A percentile compares a stretch with the other conserved stretches of the same genome.
phyloP scores from a whole-genome alignment of 2,329 filamentous ascomycete species.

The Grosmannia huntii region DNA sequence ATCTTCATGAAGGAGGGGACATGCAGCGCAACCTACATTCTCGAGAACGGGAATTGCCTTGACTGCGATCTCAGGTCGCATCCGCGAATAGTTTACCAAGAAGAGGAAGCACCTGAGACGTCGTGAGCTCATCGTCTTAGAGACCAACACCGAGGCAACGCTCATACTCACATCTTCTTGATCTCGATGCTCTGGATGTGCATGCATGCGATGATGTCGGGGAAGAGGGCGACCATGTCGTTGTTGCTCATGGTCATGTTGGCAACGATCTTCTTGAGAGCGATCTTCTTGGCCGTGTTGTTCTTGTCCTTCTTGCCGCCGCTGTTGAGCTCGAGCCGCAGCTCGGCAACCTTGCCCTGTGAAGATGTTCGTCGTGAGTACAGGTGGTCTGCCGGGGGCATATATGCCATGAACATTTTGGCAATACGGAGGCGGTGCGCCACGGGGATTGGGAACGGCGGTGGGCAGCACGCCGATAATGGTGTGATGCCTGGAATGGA shows the following conservation, averaged over 20 bases:
- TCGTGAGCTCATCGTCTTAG: background rate
- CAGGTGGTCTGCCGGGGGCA: slow-evolving; percentile 25
- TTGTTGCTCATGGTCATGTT: slow-evolving; percentile 99
- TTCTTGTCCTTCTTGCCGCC: slow-evolving; percentile 98
- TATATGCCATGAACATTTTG: slow-evolving; percentile 41
- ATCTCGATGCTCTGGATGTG: slow-evolving; percentile 88
- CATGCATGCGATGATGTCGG: slow-evolving; percentile 94
- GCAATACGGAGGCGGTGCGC: slow-evolving; percentile 7
- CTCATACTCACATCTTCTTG: slow-evolving; percentile 95
- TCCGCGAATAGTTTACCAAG: slow-evolving; percentile 89
- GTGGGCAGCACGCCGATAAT: background rate
- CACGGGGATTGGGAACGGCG: background rate
- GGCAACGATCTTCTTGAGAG: slow-evolving; percentile 97
- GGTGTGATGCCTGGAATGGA: background rate
- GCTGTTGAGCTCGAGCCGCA: slow-evolving; percentile 83
- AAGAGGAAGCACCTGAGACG: slow-evolving; percentile 81
- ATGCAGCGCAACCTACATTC: slow-evolving; percentile 36
- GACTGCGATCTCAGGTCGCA: slow-evolving; percentile 86
- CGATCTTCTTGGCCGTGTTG: slow-evolving; percentile 87
- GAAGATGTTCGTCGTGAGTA: slow-evolving; percentile 39
- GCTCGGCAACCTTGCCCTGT: slow-evolving; percentile 98
- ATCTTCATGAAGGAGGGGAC: background rate
- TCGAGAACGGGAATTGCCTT: slow-evolving; percentile 84
- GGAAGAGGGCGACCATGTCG: slow-evolving; percentile 95
- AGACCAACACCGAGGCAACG: background rate